Conservation (phyloP, 768 basidiomycete genomes). For the Tubosaeta sp. region DNA sequence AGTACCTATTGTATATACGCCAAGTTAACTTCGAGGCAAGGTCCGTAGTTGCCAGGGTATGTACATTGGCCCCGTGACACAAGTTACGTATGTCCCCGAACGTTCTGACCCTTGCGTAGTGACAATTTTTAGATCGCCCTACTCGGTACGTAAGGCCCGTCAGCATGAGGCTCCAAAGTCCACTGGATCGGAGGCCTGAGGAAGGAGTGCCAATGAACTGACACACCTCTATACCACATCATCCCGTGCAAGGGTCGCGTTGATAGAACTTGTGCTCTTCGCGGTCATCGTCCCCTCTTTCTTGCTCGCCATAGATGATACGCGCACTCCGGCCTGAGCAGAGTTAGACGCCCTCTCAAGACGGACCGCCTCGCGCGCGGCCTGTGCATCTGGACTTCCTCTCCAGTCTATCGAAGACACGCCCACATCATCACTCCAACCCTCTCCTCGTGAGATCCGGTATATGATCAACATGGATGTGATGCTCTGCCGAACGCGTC, state of each 20-base stretch:
- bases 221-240: not conserved
- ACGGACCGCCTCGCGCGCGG: not conserved
- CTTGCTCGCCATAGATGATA: not conserved
- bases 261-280: not conserved
- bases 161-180: not conserved
- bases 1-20: too few species aligned
- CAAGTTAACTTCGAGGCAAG: too few species aligned
- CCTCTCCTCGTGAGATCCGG: slow-evolving; percentile 17
- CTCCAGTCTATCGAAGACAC: slow-evolving; percentile 17
- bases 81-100: too few species aligned
- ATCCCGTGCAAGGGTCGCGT: not conserved
- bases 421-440: slow-evolving; percentile 3
- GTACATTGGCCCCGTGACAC: too few species aligned
- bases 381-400: slow-evolving; percentile 2
- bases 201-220: not conserved
- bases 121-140: too few species aligned
- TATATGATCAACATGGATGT: slow-evolving; percentile 18
- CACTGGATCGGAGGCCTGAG: not conserved
- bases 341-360: not conserved
- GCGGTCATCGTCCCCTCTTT: slow-evolving; percentile 1
- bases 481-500: slow-evolving; percentile 8
- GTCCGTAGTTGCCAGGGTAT: too few species aligned
- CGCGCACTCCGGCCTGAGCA: not conserved
- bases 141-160: not conserved
- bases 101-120: not conserved